phyloP scores from a whole-genome alignment of 768 basidiomycete species.

The Boletus pseudo-olivaceus region DNA sequence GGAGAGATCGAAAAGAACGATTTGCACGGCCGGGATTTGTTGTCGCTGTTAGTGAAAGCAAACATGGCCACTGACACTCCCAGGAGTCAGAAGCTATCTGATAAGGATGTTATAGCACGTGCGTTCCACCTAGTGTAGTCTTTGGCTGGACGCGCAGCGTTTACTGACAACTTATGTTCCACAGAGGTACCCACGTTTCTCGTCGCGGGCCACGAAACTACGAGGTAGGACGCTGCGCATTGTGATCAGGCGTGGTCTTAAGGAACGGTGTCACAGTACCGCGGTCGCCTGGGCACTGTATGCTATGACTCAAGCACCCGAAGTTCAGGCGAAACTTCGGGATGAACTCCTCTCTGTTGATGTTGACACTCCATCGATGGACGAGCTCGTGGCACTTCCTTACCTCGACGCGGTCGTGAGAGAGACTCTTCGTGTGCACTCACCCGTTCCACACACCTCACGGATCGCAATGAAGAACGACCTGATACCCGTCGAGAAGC shows the following conservation, averaged over 20 bases:
- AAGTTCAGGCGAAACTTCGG: conserved; percentile 53
- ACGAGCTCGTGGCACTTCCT: conserved; percentile 59
- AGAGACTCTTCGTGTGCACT: conserved; percentile 55
- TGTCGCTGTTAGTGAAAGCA: too few relatives aligned
- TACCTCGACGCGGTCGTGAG: conserved; percentile 68
- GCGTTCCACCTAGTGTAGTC: conserved; percentile 15
- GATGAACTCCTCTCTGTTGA: conserved; percentile 50
- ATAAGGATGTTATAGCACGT: conserved; percentile 60
- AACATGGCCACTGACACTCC: conserved; percentile 62
- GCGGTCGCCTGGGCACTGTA: conserved; percentile 58
- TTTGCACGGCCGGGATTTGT: conserved; percentile 22
- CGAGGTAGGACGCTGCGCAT: conserved; percentile 33
- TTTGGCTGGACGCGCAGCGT: background rate
- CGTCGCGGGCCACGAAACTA: conserved; percentile 59
- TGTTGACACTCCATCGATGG: conserved; percentile 64
- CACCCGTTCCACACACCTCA: conserved; percentile 44
- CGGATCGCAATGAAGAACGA: conserved; percentile 52
- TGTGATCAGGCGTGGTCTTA: background rate
- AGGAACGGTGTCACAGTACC: conserved; percentile 18
- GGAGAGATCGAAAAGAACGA: conserved; percentile 34
- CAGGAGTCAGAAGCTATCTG: conserved; percentile 51
- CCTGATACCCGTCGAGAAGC: conserved; percentile 45
- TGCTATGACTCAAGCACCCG: conserved; percentile 45
- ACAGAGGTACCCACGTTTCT: conserved; percentile 61
- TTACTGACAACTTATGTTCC: background rate